Conservation (phyloP, 345 rosid genomes). For the Rhizophora mangle region DNA sequence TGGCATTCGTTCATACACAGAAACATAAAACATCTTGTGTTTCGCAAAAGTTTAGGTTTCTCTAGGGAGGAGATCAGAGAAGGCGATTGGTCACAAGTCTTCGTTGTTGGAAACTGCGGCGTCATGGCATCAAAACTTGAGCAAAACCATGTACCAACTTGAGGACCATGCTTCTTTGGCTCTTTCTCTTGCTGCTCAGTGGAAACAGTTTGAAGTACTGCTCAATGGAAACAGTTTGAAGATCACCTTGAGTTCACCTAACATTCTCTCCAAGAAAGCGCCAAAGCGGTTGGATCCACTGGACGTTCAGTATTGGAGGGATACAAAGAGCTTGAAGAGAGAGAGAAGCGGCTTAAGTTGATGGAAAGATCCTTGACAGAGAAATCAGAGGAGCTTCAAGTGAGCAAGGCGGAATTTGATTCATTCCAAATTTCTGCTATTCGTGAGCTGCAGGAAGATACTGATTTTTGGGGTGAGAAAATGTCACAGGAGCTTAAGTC, state of each 20-base stretch:
- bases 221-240: not conserved
- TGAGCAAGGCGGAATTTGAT: not conserved
- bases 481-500: not conserved
- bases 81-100: too few relatives aligned
- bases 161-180: not conserved
- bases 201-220: not conserved
- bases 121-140: not conserved
- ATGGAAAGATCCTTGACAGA: not conserved
- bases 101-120: too few relatives aligned
- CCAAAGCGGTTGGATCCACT: not conserved
- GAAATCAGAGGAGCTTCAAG: too few relatives aligned
- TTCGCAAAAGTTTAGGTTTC: too few relatives aligned
- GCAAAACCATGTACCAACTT: not conserved
- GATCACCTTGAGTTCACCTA: not conserved
- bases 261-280: not conserved
- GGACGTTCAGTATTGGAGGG: not conserved
- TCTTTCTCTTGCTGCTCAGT: not conserved
- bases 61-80: too few relatives aligned
- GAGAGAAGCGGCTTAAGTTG: not conserved
- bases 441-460: not conserved
- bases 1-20: too few relatives aligned
- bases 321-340: not conserved
- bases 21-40: too few relatives aligned
- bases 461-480: not conserved
- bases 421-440: not conserved